Evolutionary conservation across 768 basidiomycete genomes (phyloP).

Genomic region (Dendrothele bispora): DNA sequence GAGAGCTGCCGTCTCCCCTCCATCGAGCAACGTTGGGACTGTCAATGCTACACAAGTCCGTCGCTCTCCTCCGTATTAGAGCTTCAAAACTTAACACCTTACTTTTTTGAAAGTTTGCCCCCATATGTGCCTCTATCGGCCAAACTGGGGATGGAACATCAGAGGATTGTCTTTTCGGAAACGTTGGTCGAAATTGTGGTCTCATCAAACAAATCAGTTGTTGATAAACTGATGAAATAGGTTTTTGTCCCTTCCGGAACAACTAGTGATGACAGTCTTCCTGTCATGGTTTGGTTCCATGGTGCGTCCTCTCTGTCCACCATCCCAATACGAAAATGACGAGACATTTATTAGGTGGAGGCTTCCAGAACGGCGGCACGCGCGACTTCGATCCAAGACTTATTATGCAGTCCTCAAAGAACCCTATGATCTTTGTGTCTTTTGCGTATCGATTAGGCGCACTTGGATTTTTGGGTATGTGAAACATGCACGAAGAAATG

Average conservation of each 20-base stretch:
- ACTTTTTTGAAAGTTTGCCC: too few species aligned
- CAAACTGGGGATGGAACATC: constrained; percentile 30
- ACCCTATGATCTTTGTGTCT: constrained; percentile 38
- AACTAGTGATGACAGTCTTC: constrained; percentile 10
- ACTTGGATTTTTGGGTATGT: constrained; percentile 40
- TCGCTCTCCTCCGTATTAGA: not conserved
- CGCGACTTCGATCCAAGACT: constrained; percentile 30
- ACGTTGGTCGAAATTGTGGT: constrained; percentile 24
- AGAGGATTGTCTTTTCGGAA: constrained; percentile 45
- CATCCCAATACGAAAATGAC: not conserved
- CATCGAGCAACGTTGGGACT: constrained; percentile 32
- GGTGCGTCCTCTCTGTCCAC: constrained; percentile 21
- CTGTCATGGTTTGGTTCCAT: constrained; percentile 43
- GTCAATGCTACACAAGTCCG: constrained; percentile 36
- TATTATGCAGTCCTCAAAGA: constrained; percentile 27
- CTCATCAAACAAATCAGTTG: not conserved
- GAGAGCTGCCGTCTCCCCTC: constrained; percentile 38
- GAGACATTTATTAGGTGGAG: constrained; percentile 32
- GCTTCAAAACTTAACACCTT: not conserved
- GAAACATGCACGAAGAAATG: not conserved
- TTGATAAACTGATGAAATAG: constrained; percentile 5
- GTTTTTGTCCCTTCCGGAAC: constrained; percentile 16
- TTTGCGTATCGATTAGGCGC: constrained; percentile 43
- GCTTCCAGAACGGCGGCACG: constrained; percentile 37
- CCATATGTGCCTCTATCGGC: not conserved